Evolutionary conservation across 352 stramenopile genomes (phyloP).

Genomic region (Peronosclerospora sorghi): DNA sequence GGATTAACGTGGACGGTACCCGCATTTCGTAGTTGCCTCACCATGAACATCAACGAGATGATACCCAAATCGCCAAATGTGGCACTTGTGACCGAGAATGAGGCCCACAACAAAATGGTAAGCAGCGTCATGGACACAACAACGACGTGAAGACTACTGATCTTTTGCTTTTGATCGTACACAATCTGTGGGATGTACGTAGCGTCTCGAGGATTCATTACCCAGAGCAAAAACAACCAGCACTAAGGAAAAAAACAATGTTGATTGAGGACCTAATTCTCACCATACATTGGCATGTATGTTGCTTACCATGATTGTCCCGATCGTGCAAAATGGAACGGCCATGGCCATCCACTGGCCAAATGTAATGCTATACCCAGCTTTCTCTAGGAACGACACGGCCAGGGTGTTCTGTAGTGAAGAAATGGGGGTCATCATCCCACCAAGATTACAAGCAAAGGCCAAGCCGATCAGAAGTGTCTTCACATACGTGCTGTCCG

Average conservation of each 20-base stretch:
- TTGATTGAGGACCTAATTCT: too few species aligned
- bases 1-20: background rate
- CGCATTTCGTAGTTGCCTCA: constrained; percentile 12
- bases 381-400: constrained; percentile 80
- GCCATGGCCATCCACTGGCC: constrained; percentile 86
- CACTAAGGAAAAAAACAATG: constrained; percentile 31
- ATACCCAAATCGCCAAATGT: constrained; percentile 89
- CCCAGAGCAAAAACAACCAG: constrained; percentile 84
- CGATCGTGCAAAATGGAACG: constrained; percentile 80
- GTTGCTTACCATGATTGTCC: constrained; percentile 63
- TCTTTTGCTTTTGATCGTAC: constrained; percentile 85
- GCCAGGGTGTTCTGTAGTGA: constrained; percentile 85
- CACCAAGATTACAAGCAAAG: constrained; percentile 89
- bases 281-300: too few species aligned
- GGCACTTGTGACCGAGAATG: constrained; percentile 71
- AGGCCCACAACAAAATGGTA: constrained; percentile 86
- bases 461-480: constrained; percentile 86
- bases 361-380: constrained; percentile 82
- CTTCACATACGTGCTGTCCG: constrained; percentile 80
- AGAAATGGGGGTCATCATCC: constrained; percentile 91
- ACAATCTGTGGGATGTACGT: constrained; percentile 88
- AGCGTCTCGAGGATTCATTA: constrained; percentile 79
- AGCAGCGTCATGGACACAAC: constrained; percentile 84
- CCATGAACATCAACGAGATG: constrained; percentile 87
- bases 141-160: constrained; percentile 82